Evolutionary conservation across 2,329 filamentous ascomycete species (phyloP).

Genomic region (Trichoderma sp.): DNA sequence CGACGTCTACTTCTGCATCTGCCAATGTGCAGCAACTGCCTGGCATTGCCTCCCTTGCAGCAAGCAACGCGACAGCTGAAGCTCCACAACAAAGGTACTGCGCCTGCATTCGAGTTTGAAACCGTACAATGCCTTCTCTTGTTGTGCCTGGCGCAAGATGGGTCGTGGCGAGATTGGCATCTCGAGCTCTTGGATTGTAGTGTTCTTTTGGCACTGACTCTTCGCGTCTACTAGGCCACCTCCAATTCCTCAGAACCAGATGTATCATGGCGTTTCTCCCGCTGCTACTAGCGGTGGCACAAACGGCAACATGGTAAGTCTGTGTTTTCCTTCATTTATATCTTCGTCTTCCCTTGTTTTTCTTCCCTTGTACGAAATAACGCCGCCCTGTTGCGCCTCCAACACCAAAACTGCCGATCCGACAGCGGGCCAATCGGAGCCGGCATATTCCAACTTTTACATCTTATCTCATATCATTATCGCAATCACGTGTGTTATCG

Average conservation of each 20-base stretch:
- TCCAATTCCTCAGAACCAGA: slow-evolving; percentile 13
- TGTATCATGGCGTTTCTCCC: slow-evolving; percentile 32
- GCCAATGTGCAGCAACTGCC: slow-evolving; percentile 44
- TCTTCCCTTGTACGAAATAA: not conserved
- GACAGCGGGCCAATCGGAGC: slow-evolving; percentile 18
- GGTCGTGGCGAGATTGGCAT: not conserved
- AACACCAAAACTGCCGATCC: slow-evolving; percentile 9
- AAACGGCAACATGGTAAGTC: slow-evolving; percentile 42
- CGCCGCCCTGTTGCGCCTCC: slow-evolving; percentile 4
- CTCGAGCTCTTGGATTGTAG: not conserved
- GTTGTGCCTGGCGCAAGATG: not conserved
- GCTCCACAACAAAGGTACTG: slow-evolving; percentile 40
- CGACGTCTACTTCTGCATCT: slow-evolving; percentile 47
- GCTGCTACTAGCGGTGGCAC: slow-evolving; percentile 42
- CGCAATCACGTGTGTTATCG: slow-evolving; percentile 24
- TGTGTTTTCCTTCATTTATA: not conserved
- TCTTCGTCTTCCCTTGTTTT: not conserved
- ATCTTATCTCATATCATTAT: slow-evolving; percentile 21
- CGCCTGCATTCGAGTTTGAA: not conserved
- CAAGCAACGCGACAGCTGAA: slow-evolving; percentile 38
- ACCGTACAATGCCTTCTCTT: not conserved
- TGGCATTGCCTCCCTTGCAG: slow-evolving; percentile 45
- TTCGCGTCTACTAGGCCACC: slow-evolving; percentile 6
- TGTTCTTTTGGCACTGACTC: not conserved
- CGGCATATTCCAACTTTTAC: slow-evolving; percentile 18